Conservation (phyloP, 257 asterid genomes). For the Primulina huaijiensis region DNA sequence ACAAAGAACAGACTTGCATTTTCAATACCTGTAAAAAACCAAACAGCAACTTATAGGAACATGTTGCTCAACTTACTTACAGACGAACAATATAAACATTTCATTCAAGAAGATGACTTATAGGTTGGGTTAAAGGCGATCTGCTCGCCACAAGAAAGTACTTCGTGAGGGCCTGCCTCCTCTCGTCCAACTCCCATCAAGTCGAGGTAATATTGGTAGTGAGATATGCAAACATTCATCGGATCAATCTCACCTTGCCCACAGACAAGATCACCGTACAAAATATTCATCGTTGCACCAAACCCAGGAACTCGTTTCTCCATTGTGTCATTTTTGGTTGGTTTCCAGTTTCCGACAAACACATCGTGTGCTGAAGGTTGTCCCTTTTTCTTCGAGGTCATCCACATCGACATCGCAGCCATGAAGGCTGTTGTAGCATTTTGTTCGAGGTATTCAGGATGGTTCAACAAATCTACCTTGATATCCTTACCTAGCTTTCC, state of each 20-base stretch:
- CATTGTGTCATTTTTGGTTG: conserved; percentile 82
- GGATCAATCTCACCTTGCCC: conserved; percentile 75
- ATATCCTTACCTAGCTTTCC: conserved; percentile 63
- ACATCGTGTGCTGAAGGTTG: conserved; percentile 84
- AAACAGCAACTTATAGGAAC: conserved; percentile 19
- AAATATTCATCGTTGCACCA: conserved; percentile 82
- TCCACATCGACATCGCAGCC: conserved; percentile 84
- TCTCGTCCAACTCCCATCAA: conserved; percentile 78
- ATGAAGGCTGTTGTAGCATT: conserved; percentile 92
- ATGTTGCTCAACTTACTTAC: conserved; percentile 38
- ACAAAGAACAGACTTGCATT: background rate
- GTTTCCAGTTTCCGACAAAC: conserved; percentile 78
- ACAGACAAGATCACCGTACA: conserved; percentile 71
- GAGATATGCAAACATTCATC: conserved; percentile 70
- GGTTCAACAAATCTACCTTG: conserved; percentile 69
- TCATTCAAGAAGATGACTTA: conserved; percentile 32
- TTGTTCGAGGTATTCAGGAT: conserved; percentile 88
- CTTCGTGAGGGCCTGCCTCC: conserved; percentile 67
- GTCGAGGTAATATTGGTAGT: conserved; percentile 70
- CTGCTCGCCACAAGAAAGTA: conserved; percentile 72
- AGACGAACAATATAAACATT: conserved; percentile 18
- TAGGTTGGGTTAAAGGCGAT: conserved; percentile 48
- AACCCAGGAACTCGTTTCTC: conserved; percentile 70
- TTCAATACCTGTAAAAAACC: conserved; percentile 27
- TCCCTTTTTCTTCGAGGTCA: conserved; percentile 63